These are phyloP conservation scores for slime mould (Dictyostelium discoideum) DNA, from an alignment of 78 protist genomes.

Conservation along the genomic window DNA sequence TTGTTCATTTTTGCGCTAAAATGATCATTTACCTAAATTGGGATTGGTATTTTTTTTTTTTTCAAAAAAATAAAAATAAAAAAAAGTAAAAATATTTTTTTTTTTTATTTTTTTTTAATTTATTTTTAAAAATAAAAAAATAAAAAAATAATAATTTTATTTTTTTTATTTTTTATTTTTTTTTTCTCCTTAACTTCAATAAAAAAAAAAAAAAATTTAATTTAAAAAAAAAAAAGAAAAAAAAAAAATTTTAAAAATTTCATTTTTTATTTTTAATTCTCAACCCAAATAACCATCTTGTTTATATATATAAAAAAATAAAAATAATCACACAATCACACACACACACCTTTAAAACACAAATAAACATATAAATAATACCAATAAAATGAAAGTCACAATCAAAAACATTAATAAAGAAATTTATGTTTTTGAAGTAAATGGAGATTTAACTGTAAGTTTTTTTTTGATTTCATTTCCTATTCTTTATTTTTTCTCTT, in stretches of 20 bases:
- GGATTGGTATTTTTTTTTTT: too few species aligned
- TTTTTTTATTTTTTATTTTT: too few species aligned
- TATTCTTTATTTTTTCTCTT: background rate
- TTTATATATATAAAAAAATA: background rate
- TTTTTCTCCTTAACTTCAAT: background rate
- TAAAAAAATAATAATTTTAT: background rate
- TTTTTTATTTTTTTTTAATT: background rate
- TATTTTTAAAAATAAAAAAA: background rate
- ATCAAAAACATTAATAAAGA: slow-evolving; percentile 68
- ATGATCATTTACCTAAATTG: background rate
- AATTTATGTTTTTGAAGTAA: slow-evolving; percentile 42
- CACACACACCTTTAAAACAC: background rate
- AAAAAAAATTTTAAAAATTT: background rate
- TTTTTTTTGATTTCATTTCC: background rate
- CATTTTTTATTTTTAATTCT: background rate
- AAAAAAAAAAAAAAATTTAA: background rate
- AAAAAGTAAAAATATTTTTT: background rate
- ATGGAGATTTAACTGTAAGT: slow-evolving; percentile 28
- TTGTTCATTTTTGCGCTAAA: background rate
- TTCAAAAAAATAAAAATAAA: background rate
- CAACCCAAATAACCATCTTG: background rate
- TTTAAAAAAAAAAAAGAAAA: background rate
- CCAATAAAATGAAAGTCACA: slow-evolving; percentile 46
- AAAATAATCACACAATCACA: background rate
- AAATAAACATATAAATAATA: background rate